Conservation (phyloP, 192 early-diverging fungal species). For the Backusella australiensis region DNA sequence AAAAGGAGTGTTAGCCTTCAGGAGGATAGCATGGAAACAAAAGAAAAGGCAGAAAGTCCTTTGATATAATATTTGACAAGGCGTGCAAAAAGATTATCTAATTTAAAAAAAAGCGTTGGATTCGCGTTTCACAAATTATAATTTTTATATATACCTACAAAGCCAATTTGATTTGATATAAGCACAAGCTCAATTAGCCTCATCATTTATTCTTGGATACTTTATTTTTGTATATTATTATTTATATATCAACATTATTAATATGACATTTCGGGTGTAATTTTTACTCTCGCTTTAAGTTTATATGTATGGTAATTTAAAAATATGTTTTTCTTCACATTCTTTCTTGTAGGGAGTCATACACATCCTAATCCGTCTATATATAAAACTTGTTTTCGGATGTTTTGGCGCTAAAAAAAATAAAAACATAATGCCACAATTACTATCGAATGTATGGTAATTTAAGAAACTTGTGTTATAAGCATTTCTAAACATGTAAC, state of each 20-base stretch:
- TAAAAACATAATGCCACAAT: neutral
- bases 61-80: slow-evolving; percentile 5
- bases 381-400: neutral
- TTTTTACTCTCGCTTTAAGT: too few species aligned
- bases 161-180: neutral
- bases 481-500: neutral
- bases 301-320: neutral
- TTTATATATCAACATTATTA: neutral
- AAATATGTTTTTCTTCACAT: neutral
- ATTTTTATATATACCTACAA: neutral
- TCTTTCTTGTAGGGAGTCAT: neutral
- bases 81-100: neutral
- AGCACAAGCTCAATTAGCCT: neutral
- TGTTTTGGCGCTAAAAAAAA: neutral
- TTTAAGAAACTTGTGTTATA: neutral
- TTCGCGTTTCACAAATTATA: neutral
- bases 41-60: neutral
- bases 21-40: slow-evolving; percentile 1
- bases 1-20: neutral
- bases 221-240: neutral
- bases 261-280: too few species aligned
- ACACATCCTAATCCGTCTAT: too few species aligned
- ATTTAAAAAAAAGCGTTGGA: neutral
- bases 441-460: neutral
- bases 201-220: too few species aligned